Conservation (phyloP, 345 rosid species). For the Gossypium longicalyx region DNA sequence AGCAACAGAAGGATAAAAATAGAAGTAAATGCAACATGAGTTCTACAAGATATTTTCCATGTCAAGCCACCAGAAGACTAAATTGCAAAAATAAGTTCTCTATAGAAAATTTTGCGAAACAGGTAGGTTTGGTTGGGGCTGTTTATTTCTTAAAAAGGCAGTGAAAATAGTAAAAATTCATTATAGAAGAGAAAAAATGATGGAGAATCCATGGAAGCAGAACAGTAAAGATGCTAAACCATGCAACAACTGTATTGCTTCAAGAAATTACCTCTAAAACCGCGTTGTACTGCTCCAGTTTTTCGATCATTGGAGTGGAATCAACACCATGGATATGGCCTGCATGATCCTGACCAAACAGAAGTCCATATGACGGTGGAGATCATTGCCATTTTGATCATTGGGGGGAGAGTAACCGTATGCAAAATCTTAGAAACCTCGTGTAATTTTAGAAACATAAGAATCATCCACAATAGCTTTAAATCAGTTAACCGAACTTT, state of each 20-base stretch:
- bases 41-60: conserved; percentile 4
- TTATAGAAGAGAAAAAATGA: neutral
- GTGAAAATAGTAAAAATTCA: neutral
- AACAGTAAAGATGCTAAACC: neutral
- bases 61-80: conserved; percentile 3
- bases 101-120: neutral
- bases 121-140: neutral
- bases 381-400: too few relatives aligned
- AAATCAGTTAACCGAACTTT: neutral
- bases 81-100: neutral
- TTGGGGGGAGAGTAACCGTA: neutral
- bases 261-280: conserved; percentile 62
- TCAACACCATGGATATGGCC: conserved; percentile 92
- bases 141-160: neutral
- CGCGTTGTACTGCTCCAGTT: conserved; percentile 78
- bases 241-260: neutral
- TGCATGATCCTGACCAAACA: conserved; percentile 73
- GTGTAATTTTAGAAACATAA: neutral
- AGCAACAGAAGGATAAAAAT: conserved; percentile 4
- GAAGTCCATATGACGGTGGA: conserved; percentile 7
- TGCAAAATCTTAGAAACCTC: neutral
- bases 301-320: conserved; percentile 74
- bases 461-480: neutral
- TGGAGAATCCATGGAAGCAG: neutral
- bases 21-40: conserved; percentile 5